These are phyloP conservation scores for Apiospora saccharicola DNA, from an alignment of 2,329 filamentous ascomycete genomes.

Conservation along the genomic window DNA sequence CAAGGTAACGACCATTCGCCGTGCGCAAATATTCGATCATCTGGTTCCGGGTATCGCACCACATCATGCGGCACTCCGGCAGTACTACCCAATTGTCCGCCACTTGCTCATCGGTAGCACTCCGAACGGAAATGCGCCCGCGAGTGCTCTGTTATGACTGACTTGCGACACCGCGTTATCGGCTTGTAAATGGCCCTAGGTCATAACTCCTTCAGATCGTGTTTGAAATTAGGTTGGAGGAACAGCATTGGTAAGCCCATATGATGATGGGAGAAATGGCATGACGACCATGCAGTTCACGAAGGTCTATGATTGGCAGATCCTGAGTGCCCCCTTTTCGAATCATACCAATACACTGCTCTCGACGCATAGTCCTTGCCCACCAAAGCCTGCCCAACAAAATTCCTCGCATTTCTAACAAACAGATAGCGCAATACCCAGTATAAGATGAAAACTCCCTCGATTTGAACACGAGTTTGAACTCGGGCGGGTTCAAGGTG, in stretches of 20 bases:
- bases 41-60: too few relatives aligned
- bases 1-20: too few relatives aligned
- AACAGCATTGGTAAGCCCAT: not conserved
- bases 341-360: too few relatives aligned
- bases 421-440: not conserved
- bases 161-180: not conserved
- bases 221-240: not conserved
- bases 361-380: not conserved
- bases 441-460: not conserved
- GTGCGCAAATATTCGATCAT: too few relatives aligned
- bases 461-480: constrained; percentile 21
- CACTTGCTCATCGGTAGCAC: not conserved
- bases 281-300: too few relatives aligned
- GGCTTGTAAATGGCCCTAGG: not conserved
- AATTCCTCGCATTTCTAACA: too few relatives aligned
- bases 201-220: not conserved
- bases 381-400: not conserved
- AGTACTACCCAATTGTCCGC: not conserved
- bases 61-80: too few relatives aligned
- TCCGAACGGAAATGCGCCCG: not conserved
- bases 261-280: too few relatives aligned
- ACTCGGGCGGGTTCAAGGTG: constrained; percentile 11
- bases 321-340: not conserved
- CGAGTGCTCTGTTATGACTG: not conserved
- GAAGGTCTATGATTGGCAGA: not conserved